phyloP scores from a whole-genome alignment of 306 rosid species.

The Trifolium fragiferum region DNA sequence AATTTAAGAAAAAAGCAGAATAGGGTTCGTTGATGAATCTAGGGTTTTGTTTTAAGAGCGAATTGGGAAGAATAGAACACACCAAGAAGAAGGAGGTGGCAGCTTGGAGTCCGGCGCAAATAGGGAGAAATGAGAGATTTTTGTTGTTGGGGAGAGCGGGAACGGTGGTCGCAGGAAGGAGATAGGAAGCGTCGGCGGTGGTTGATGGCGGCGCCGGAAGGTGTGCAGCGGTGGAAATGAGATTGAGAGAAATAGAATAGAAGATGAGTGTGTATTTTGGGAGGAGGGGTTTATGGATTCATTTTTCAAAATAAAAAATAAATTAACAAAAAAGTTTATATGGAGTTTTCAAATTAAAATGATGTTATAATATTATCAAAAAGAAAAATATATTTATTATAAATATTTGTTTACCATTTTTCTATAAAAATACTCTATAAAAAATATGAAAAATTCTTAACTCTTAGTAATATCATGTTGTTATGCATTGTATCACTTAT shows the following conservation, averaged over 20 bases:
- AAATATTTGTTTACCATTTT: too few species aligned
- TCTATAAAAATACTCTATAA: too few species aligned
- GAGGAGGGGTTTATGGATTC: too few species aligned
- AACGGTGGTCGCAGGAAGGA: not conserved
- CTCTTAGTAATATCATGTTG: too few species aligned
- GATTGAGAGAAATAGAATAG: not conserved
- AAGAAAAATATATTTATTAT: too few species aligned
- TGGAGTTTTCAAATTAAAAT: too few species aligned
- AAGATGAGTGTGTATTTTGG: too few species aligned
- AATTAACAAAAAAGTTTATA: too few species aligned
- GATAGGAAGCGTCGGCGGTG: not conserved
- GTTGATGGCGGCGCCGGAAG: not conserved
- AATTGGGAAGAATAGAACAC: not conserved
- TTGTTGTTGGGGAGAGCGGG: not conserved
- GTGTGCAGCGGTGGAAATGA: not conserved
- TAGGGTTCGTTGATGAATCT: not conserved
- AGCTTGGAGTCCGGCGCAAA: not conserved
- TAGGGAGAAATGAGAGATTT: not conserved
- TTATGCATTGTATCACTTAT: too few species aligned
- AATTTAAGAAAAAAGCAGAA: not conserved
- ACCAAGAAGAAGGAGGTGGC: not conserved
- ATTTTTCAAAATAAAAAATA: too few species aligned
- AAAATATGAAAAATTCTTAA: too few species aligned
- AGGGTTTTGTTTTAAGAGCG: not conserved
- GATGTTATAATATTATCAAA: too few species aligned